Conservation (phyloP, 192 early-diverging fungal species). For the Podila epicladia region DNA sequence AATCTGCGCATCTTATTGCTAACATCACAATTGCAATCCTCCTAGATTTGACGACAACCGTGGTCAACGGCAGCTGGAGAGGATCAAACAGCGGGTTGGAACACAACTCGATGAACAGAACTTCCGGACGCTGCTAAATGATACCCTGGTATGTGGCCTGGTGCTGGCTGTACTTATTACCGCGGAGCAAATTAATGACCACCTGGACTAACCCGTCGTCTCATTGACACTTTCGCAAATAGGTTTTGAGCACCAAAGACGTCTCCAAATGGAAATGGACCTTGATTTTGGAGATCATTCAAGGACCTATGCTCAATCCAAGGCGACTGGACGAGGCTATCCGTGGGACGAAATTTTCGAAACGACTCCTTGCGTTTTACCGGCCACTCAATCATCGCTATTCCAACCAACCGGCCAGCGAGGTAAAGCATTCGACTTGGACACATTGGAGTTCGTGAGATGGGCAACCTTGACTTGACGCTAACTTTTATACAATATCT, state of each 20-base stretch:
- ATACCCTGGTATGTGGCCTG: conserved; percentile 65
- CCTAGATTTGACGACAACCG: conserved; percentile 23
- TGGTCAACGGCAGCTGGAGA: conserved; percentile 57
- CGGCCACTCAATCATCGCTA: conserved; percentile 77
- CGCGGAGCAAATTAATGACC: background rate
- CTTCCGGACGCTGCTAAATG: conserved; percentile 72
- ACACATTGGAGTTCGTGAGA: too few relatives aligned
- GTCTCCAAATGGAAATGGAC: conserved; percentile 85
- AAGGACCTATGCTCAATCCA: conserved; percentile 79
- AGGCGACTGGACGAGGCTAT: conserved; percentile 80
- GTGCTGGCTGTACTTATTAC: background rate
- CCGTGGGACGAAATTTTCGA: conserved; percentile 75
- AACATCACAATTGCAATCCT: background rate
- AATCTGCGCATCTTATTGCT: conserved; percentile 14
- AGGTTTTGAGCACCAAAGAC: conserved; percentile 78
- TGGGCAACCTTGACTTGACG: too few relatives aligned
- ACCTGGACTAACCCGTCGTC: background rate
- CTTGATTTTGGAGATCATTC: conserved; percentile 75
- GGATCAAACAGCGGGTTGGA: conserved; percentile 67
- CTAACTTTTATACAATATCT: background rate
- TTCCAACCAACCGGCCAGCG: conserved; percentile 66
- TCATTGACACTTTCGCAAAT: background rate
- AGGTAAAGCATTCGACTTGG: conserved; percentile 40
- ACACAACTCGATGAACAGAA: conserved; percentile 77
- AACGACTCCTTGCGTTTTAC: conserved; percentile 78